Base-by-base conservation (phyloP, 345 rosid genomes). In the Eucalyptus coolabah region DNA sequence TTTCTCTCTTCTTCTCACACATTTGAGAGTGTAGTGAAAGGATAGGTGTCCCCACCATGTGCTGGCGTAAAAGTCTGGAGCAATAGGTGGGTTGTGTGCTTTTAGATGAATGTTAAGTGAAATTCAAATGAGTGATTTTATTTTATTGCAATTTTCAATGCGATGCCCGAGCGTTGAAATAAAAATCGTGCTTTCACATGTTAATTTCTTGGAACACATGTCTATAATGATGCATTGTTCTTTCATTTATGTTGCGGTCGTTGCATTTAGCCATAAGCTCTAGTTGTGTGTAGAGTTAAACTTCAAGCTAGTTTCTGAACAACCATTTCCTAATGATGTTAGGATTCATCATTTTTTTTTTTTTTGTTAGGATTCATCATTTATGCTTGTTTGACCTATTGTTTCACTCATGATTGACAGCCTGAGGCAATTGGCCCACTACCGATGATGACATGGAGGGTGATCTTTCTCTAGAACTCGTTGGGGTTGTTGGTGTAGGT, bases 401-500 rank as follows among this genome's bases (percentile, higher is more conserved):
- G 2, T 65, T 65, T 65, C 77, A 65, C 77, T 65, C 6, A 8
- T 5, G 5, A 65, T n/a, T 65, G 40, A 65, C 21, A 65, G 21
- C 21, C 0, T 15, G 6, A 15, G 37, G 1, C 21, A 6, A 0
- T n/a, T 15, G 77, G 30, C 37, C 11, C 19, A 0, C 10, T 7
- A 17, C 37, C 37, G 6, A 30, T 28, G n/a, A 60, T 28, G 69
- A n/a, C 40, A 32, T 4, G 77, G 40, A 67, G 0, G 23, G 16
- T 8, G 21, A 67, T 67, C 6, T 7, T 65, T n/a, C 2, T n/a
- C 0, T 0, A 6, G 5, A 17, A 13, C 3, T 65, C 5, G 18
- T 15, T n/a, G 2, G 11, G 40, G 77, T 65, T n/a, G 37, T 32
- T 17, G 10, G 10, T 65, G 77, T 13, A 7, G 3, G 77, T 65